Conservation (phyloP, 306 rosid genomes). For the Bauhinia variegata region DNA sequence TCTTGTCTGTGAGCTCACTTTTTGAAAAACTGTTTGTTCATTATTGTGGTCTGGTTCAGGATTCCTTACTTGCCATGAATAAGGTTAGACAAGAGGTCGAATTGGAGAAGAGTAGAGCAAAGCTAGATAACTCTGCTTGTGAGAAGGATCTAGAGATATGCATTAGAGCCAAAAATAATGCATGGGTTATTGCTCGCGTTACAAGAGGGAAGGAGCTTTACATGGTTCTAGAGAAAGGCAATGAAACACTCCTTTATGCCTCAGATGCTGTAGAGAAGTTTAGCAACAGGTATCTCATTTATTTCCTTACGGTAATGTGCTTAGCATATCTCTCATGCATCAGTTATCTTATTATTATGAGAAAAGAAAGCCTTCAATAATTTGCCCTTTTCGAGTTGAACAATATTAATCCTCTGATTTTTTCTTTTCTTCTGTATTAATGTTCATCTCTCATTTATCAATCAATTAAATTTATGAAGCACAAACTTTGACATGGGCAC, state of each 20-base stretch:
- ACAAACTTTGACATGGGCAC: too few species aligned
- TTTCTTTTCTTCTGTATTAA: background rate
- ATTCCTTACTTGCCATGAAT: conserved; percentile 84
- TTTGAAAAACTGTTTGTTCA: conserved; percentile 17
- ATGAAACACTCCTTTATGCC: conserved; percentile 88
- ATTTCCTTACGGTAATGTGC: conserved; percentile 12
- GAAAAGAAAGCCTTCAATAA: background rate
- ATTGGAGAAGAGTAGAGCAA: conserved; percentile 73
- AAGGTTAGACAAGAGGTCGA: conserved; percentile 90
- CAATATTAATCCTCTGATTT: conserved; percentile 5
- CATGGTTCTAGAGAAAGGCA: conserved; percentile 93
- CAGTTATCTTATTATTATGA: conserved; percentile 10
- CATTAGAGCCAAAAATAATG: conserved; percentile 87
- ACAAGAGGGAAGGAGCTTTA: conserved; percentile 95
- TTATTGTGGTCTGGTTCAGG: conserved; percentile 54
- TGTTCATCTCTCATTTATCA: too few species aligned
- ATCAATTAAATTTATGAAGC: too few species aligned
- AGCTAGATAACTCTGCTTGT: conserved; percentile 47
- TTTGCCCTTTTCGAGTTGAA: conserved; percentile 11
- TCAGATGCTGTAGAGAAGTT: conserved; percentile 94
- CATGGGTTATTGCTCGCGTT: conserved; percentile 85
- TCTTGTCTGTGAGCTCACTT: conserved; percentile 19
- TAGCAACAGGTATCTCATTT: conserved; percentile 70
- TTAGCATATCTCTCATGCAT: conserved; percentile 23
- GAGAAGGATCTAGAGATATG: conserved; percentile 85